A percentile compares a stretch with the other conserved stretches of the same genome.
phyloP scores from a whole-genome alignment of 1,139 yeast genomes.

The Hanseniaspora uvarum region DNA sequence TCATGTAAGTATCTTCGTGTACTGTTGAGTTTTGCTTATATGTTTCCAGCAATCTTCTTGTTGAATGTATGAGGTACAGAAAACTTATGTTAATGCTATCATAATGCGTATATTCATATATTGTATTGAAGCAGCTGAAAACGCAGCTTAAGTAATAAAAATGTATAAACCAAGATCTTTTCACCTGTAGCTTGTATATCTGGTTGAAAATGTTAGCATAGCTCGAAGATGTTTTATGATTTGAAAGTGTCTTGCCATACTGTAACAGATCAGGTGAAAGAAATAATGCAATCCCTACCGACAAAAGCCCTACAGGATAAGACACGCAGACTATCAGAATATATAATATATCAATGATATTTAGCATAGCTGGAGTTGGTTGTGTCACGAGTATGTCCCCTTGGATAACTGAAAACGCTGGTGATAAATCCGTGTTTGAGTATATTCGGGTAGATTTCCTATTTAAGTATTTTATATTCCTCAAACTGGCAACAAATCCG shows the following conservation, averaged over 20 bases:
- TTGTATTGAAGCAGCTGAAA: slow-evolving; percentile 19
- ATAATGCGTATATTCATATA: slow-evolving; percentile 11
- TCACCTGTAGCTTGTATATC: slow-evolving; percentile 33
- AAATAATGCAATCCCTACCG: slow-evolving; percentile 2
- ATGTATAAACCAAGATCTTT: slow-evolving; percentile 40
- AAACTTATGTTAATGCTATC: slow-evolving; percentile 20
- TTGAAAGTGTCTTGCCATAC: slow-evolving; percentile 35
- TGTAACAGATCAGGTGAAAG: slow-evolving; percentile 18
- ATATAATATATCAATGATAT: neutral
- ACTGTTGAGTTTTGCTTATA: slow-evolving; percentile 31
- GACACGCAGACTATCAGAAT: slow-evolving; percentile 1
- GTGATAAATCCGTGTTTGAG: neutral
- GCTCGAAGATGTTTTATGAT: slow-evolving; percentile 21
- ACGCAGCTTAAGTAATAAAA: slow-evolving; percentile 33
- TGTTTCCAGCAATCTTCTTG: slow-evolving; percentile 56
- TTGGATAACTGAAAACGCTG: too few species aligned
- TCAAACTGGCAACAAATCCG: neutral
- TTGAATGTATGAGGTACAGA: slow-evolving; percentile 24
- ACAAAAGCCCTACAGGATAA: slow-evolving; percentile 7
- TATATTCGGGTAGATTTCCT: neutral
- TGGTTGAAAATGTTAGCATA: slow-evolving; percentile 19
- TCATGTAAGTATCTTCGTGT: slow-evolving; percentile 50
- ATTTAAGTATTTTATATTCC: neutral
- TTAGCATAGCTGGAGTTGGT: neutral
- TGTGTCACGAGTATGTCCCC: neutral